Evolutionary conservation across 2,329 filamentous ascomycete species (phyloP), one percentile per base, ranked within the genome.

Genomic region (Thielaviopsis ethacetica): DNA sequence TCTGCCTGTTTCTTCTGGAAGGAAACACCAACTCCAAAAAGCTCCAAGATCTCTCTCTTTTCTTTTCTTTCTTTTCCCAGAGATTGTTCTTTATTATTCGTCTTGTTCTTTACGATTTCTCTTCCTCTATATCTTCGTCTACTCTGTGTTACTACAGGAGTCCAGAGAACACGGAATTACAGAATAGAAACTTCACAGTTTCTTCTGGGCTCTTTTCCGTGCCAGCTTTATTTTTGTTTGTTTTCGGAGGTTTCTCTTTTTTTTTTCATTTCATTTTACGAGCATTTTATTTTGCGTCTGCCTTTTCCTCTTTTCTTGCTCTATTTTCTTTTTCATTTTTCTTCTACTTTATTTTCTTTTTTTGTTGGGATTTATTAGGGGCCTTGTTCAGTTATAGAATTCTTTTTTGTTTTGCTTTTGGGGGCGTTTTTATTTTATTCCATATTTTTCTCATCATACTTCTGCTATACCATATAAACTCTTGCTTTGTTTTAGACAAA

Each of bases 11-110:
- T 54, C 12, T 47, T 57, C 44, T 54, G 26, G 57, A 61, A 62
- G 59, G 51, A 59, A 56, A 61, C 57, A 62, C 26, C 30, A 22
- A 13, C 49, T 44, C 51, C 22, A 47, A 53, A 58, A 53, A 55
- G 56, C 59, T 60, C 53, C 58, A 57, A 27, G 41, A 57, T 44
- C 13, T 51, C 53, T 60, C 58, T 51, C 56, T 56, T 59, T 34
- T 27, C 9, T 9, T 27, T 27, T 58, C 3, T 17, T 41, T 41
- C 12, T 15, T 44, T 44, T 44, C 5, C 38, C 38, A 44, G 38
- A 44, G 38, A 44, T n/a, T 44, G 7, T 44, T 44, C 17, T 44
- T 17, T 2, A 2, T 17, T 44, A 17, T 17, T 44, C 17, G 17
- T n/a, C 10, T 44, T 44, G 38, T n/a, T 44, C 17, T 44, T 44